Evolutionary conservation across 331 rosid species (phyloP), one percentile per base, ranked within the genome.

Genomic region (Telfairia occidentalis): DNA sequence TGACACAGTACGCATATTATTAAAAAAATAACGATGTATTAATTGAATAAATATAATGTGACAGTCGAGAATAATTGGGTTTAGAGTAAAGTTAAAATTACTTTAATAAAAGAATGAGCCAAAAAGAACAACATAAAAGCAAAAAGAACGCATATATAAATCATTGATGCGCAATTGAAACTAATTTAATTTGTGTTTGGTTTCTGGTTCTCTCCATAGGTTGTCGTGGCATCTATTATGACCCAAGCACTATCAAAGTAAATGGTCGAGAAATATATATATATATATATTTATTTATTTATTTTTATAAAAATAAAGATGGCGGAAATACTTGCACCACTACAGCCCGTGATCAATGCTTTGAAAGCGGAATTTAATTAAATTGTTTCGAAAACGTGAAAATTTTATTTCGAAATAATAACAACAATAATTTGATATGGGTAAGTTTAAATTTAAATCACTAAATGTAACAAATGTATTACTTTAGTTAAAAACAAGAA

Each of bases 31-130:
- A 58, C 32, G 43, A 32, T 35, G 53, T 57, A 57, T 76, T 49
- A 30, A 50, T 74, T 75, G 79, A 45, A 80, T 77, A 40, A 69
- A 35, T 73, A 54, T 64, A 64, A 48, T 80, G 87, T 79, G 83
- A 81, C 77, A 76, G 77, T 54, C 77, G 79, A 81, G 79, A 80
- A 57, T 28, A 82, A 75, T 67, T 78, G 74, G 79, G 82, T 75
- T 81, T 76, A 76, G 81, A 70, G 74, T 58, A 65, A 35, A 75
- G 74, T 67, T 67, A 42, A 67, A 7, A 42, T 40, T 7, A 43
- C 55, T 67, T 67, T 67, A 67, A 42, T 42, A 67, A 67, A 66
- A 67, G 74, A 67, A 67, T 5, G 37, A 43, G 55, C 54, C 46
- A 63, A 58, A 21, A 66, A 26, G 69, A 29, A 13, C 58, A 83